These are phyloP conservation scores for Elaeis oleifera DNA, from an alignment of 202 grass and related monocot genomes.

Conservation along the genomic window DNA sequence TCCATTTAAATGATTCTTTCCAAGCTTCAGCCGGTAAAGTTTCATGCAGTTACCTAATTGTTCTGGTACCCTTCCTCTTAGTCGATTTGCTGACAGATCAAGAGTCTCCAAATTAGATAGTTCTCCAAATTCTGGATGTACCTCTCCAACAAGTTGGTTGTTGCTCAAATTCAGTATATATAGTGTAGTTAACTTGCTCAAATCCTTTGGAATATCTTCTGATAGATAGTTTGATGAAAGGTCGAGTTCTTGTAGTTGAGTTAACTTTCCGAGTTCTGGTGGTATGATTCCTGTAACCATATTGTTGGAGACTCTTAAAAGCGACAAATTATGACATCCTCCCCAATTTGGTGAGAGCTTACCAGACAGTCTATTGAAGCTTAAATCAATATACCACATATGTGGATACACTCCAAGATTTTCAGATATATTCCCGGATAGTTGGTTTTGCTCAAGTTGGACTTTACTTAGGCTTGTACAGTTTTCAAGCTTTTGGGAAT, in stretches of 20 bases:
- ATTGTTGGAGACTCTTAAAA: background rate
- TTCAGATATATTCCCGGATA: background rate
- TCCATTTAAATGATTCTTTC: too few species aligned
- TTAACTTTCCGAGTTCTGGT: background rate
- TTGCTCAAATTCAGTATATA: background rate
- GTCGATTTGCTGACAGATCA: too few species aligned
- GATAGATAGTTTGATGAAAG: conserved; percentile 7
- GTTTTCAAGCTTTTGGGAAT: conserved; percentile 1
- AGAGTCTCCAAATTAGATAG: too few species aligned
- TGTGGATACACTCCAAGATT: background rate
- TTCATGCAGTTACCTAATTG: too few species aligned
- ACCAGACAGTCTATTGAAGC: background rate
- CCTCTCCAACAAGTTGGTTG: background rate
- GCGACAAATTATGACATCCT: background rate
- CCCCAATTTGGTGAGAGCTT: background rate
- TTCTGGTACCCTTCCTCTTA: too few species aligned
- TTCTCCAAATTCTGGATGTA: too few species aligned
- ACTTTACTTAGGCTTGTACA: background rate
- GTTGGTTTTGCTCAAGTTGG: background rate
- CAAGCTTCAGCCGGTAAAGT: too few species aligned
- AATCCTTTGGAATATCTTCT: background rate
- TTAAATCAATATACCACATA: background rate
- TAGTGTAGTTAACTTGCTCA: background rate
- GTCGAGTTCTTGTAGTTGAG: background rate
- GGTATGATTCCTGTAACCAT: conserved; percentile 11